Percentiles rank a stretch among this genome's conserved stretches.
These are phyloP conservation scores for Penicillium capsulatum DNA, from an alignment of 2,329 filamentous ascomycete species.

Conservation along the genomic window DNA sequence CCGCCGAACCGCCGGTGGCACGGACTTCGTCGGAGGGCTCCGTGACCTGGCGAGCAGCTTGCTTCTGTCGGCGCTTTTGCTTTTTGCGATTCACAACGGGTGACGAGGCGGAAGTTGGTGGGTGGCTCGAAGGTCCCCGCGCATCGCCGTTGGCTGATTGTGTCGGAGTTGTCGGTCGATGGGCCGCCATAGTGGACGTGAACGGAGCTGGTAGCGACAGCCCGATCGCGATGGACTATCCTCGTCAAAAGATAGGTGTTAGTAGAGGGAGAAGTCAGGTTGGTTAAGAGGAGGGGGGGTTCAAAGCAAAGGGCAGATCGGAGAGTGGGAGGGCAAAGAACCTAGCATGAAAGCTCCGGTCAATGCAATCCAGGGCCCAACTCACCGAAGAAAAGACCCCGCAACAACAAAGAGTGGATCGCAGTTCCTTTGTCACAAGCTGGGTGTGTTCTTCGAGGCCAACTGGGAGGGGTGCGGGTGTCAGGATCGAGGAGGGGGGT, in stretches of 20 bases:
- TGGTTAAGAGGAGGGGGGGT: conserved; percentile 3
- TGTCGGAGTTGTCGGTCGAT: conserved; percentile 23
- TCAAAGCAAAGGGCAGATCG: conserved; percentile 5
- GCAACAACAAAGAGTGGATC: conserved; percentile 7
- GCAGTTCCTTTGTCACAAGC: conserved; percentile 13
- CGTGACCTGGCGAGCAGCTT: conserved; percentile 66
- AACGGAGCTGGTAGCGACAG: conserved; percentile 24
- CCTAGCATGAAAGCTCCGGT: conserved; percentile 26
- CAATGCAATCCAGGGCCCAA: conserved; percentile 17
- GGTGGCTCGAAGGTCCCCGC: conserved; percentile 20
- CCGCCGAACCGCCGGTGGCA: conserved; percentile 20
- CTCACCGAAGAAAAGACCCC: conserved; percentile 17
- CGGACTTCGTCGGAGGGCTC: conserved; percentile 41
- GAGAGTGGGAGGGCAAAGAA: conserved; percentile 24
- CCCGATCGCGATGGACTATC: conserved; percentile 16
- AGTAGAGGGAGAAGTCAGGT: conserved; percentile 7
- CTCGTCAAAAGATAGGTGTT: neutral
- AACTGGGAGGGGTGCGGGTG: conserved; percentile 15
- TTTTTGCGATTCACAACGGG: conserved; percentile 78
- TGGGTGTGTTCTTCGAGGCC: conserved; percentile 2
- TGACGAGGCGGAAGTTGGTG: conserved; percentile 10
- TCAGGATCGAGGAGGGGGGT: conserved; percentile 20
- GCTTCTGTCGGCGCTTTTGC: conserved; percentile 84
- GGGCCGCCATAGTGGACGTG: conserved; percentile 29
- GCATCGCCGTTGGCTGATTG: conserved; percentile 30